phyloP scores from a whole-genome alignment of 306 rosid genomes.

The Prinsepia uniflora region DNA sequence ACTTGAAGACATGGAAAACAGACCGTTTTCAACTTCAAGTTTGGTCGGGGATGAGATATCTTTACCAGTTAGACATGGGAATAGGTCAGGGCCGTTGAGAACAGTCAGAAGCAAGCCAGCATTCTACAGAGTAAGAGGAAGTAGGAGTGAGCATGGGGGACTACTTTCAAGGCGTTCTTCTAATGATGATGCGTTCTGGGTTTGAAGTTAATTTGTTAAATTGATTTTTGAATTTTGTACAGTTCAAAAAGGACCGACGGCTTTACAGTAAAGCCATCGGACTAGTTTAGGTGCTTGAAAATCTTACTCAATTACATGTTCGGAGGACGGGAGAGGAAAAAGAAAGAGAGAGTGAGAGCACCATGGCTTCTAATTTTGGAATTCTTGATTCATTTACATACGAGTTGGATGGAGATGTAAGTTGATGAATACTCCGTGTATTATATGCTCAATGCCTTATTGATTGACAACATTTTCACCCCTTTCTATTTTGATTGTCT shows the following conservation, averaged over 20 bases:
- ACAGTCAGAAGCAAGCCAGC: conserved; percentile 67
- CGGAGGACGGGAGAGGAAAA: conserved; percentile 12
- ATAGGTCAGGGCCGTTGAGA: conserved; percentile 84
- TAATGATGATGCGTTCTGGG: conserved; percentile 46
- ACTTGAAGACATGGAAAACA: conserved; percentile 70
- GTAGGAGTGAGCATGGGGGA: conserved; percentile 77
- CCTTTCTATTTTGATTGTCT: background rate
- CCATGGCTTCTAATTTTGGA: conserved; percentile 54
- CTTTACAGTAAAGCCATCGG: conserved; percentile 31
- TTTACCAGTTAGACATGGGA: conserved; percentile 62
- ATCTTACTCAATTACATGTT: conserved; percentile 29
- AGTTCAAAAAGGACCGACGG: conserved; percentile 42
- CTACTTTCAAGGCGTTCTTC: conserved; percentile 48
- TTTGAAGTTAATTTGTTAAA: conserved; percentile 42
- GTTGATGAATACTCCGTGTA: conserved; percentile 31
- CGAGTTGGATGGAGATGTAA: conserved; percentile 46
- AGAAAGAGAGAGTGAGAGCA: conserved; percentile 25
- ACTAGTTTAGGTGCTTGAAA: conserved; percentile 45
- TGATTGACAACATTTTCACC: background rate
- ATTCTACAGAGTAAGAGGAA: conserved; percentile 50
- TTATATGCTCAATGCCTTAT: conserved; percentile 19
- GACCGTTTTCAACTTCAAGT: conserved; percentile 67
- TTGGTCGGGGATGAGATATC: conserved; percentile 51
- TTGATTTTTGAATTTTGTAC: conserved; percentile 51
- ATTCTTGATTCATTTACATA: conserved; percentile 52